Evolutionary conservation across 2,329 filamentous ascomycete genomes (phyloP), one percentile per base, ranked within the genome.

Genomic region (Dactylonectria estremocensis): DNA sequence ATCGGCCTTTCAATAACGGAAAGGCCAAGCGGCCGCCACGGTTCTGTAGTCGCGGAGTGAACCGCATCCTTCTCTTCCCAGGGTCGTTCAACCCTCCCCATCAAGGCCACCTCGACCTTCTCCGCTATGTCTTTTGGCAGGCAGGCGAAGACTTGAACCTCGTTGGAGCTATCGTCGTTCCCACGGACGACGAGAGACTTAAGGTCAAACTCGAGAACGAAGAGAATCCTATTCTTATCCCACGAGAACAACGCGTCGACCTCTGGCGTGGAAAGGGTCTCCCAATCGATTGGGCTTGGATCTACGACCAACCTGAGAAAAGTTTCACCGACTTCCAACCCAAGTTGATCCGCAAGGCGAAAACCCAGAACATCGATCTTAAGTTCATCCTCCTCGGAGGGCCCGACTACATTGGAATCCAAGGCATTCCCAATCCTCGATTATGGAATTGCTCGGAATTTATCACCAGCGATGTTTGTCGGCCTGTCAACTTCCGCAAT

Each of bases 31-130:
- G 37, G 0, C 64, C 66, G 1, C 74, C 74, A 3, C 1, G 65
- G 2, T 61, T 74, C 13, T 53, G 58, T 31, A 60, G 43, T 20
- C 62, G 28, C 7, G 71, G 69, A 1, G 66, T 71, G 0, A 80
- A 79, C 46, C 65, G 71, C 9, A 74, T 82, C n/a, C 67, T 83
- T 1, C 22, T 82, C 1, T 82, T 74, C 58, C 79, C 79, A 1
- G 81, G 81, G 0, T 77, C 76, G 10, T 82, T 82, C 71, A 82
- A 83, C 58, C 81, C 81, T 1, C 80, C 81, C 14, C 80, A 82
- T 56, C 70, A 64, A 6, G 80, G 80, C 0, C 81, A 83, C 52
- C 50, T 77, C 1, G 65, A 78, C 0, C 74, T 82, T 3, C 75
- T 83, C 1, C 59, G 64, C 1, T 72, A 81, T 58, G 75, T 76